Conservation (phyloP, 2,329 filamentous ascomycete species). For the Rhynchosporium agropyri region DNA sequence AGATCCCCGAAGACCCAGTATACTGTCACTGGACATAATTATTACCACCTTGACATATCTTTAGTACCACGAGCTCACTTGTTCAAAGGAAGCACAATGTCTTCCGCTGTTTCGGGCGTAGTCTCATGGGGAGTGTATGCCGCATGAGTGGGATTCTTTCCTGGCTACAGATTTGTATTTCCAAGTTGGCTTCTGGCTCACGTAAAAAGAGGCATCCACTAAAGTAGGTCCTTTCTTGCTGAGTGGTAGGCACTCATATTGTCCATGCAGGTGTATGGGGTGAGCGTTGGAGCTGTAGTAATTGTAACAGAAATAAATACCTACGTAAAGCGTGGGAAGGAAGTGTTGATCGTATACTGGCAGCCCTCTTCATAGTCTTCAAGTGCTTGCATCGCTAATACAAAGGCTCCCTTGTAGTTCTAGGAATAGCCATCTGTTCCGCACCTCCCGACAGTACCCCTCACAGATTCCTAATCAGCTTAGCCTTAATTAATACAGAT, state of each 20-base stretch:
- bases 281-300: too few species aligned
- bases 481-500: not conserved
- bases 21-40: slow-evolving; percentile 4
- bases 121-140: not conserved
- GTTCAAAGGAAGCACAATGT: not conserved
- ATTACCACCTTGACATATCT: not conserved
- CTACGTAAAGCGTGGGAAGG: not conserved
- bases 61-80: slow-evolving; percentile 1
- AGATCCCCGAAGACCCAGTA: not conserved
- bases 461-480: not conserved
- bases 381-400: not conserved
- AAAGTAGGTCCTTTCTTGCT: not conserved
- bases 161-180: not conserved
- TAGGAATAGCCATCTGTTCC: not conserved
- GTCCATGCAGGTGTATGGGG: too few species aligned
- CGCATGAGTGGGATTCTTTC: slow-evolving; percentile 1
- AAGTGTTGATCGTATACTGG: not conserved
- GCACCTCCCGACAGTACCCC: not conserved
- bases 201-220: not conserved
- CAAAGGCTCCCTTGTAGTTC: not conserved
- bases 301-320: too few species aligned
- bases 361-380: not conserved
- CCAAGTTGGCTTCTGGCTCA: not conserved
- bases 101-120: slow-evolving; percentile 4
- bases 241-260: too few species aligned